Evolutionary conservation across 129 eudicot genomes (phyloP).

Genomic region (Centaurea solstitialis): DNA sequence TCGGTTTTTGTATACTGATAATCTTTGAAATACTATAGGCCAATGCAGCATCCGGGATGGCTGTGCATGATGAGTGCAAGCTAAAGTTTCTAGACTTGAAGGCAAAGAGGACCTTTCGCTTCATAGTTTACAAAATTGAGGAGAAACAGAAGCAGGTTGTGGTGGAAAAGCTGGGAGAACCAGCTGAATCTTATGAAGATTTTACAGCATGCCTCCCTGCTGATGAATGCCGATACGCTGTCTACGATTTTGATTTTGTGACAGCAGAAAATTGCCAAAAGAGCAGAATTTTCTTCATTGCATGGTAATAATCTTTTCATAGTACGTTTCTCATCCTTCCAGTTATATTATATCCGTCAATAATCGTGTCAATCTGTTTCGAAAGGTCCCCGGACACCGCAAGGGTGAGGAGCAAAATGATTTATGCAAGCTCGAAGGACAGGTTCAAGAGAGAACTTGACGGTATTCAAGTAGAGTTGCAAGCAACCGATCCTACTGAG

Average conservation of each 20-base stretch:
- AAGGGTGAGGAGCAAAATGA: slow-evolving; percentile 70
- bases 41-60: slow-evolving; percentile 73
- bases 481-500: slow-evolving; percentile 51
- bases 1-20: background rate
- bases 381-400: slow-evolving; percentile 67
- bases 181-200: slow-evolving; percentile 57
- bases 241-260: slow-evolving; percentile 70
- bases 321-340: background rate
- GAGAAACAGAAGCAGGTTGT: slow-evolving; percentile 66
- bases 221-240: slow-evolving; percentile 66
- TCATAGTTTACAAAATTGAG: slow-evolving; percentile 56
- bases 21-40: slow-evolving; percentile 37
- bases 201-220: slow-evolving; percentile 65
- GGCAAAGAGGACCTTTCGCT: slow-evolving; percentile 58
- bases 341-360: background rate
- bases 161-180: slow-evolving; percentile 65
- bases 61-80: slow-evolving; percentile 76
- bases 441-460: slow-evolving; percentile 79
- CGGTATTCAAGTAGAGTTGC: slow-evolving; percentile 64
- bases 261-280: slow-evolving; percentile 67
- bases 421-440: slow-evolving; percentile 73
- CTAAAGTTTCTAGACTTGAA: slow-evolving; percentile 66
- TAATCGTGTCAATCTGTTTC: background rate
- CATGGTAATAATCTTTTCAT: slow-evolving; percentile 44
- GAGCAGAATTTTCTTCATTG: slow-evolving; percentile 73